phyloP scores from a whole-genome alignment of 768 basidiomycete species.

The Candolleomyces eurysporus region DNA sequence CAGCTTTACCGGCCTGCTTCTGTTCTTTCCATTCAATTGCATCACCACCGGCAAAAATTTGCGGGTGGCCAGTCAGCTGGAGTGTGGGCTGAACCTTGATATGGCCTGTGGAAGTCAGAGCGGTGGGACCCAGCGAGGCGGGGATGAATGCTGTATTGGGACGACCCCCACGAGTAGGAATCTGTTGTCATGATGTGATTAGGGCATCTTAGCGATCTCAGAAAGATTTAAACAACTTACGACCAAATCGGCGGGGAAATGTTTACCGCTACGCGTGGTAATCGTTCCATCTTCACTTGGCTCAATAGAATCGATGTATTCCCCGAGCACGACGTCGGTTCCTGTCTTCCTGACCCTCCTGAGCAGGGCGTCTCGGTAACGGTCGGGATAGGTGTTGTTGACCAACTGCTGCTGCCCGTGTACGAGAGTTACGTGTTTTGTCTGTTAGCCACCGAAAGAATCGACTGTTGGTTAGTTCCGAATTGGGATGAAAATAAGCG shows the following conservation, averaged over 20 bases:
- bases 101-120: constrained; percentile 29
- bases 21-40: constrained; percentile 18
- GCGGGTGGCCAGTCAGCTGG: constrained; percentile 15
- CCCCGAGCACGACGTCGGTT: constrained; percentile 46
- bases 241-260: constrained; percentile 48
- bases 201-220: background rate
- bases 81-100: constrained; percentile 47
- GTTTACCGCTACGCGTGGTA: constrained; percentile 45
- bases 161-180: constrained; percentile 30
- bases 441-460: constrained; percentile 12
- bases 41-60: constrained; percentile 21
- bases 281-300: constrained; percentile 36
- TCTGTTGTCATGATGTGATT: constrained; percentile 13
- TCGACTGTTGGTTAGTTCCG: background rate
- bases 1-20: constrained; percentile 17
- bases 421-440: constrained; percentile 54
- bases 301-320: constrained; percentile 46
- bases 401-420: constrained; percentile 47
- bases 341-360: constrained; percentile 35
- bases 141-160: constrained; percentile 47
- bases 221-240: constrained; percentile 31
- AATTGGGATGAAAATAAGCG: constrained; percentile 7
- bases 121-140: constrained; percentile 30
- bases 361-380: constrained; percentile 40
- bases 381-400: constrained; percentile 48